Conservation (phyloP, 257 asterid species). For the Knoxia roxburghii region DNA sequence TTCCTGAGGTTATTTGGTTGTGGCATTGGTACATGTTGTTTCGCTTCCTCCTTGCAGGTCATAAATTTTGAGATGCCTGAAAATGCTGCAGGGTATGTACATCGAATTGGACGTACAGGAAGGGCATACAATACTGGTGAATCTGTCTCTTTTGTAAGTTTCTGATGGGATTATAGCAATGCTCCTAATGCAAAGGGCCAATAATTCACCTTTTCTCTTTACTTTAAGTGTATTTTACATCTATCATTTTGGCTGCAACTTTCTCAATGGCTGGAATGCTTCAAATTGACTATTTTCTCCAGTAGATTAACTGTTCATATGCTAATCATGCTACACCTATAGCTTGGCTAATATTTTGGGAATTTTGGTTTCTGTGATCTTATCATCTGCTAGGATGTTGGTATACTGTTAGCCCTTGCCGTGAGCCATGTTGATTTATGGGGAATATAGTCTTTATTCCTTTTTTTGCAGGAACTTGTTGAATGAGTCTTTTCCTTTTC, state of each 20-base stretch:
- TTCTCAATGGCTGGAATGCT: neutral
- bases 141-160: conserved; percentile 86
- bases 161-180: conserved; percentile 15
- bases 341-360: neutral
- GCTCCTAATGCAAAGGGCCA: neutral
- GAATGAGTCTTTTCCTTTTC: neutral
- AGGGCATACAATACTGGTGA: conserved; percentile 94
- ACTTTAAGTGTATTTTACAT: neutral
- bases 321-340: too few relatives aligned
- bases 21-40: neutral
- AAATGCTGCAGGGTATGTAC: conserved; percentile 84
- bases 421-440: neutral
- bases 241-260: neutral
- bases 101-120: conserved; percentile 97
- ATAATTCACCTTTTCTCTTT: neutral
- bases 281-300: neutral
- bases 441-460: neutral
- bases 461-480: neutral
- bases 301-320: neutral
- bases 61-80: conserved; percentile 87
- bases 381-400: neutral
- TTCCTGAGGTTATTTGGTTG: neutral
- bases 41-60: conserved; percentile 43
- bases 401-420: neutral
- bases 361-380: neutral